phyloP scores from a whole-genome alignment of 805 yeast species.

The Millerago galiae region DNA sequence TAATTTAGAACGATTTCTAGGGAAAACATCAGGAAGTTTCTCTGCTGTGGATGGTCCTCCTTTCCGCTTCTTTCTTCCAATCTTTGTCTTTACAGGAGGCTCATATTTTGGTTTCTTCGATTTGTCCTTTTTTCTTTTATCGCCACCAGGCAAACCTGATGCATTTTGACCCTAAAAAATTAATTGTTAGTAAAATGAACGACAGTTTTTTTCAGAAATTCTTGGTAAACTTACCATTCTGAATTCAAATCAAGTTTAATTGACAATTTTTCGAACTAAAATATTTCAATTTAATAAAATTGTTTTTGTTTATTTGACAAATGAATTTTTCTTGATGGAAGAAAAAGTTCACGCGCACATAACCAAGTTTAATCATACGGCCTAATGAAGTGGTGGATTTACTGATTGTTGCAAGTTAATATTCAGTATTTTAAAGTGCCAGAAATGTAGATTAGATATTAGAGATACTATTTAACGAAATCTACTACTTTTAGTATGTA shows the following conservation, averaged over 20 bases:
- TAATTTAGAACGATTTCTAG: conserved; percentile 89
- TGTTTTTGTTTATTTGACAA: neutral
- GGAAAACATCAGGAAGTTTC: conserved; percentile 81
- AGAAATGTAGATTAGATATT: too few species aligned
- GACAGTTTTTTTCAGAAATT: too few species aligned
- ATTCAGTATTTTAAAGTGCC: too few species aligned
- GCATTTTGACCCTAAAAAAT: conserved; percentile 45
- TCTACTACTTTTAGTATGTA: too few species aligned
- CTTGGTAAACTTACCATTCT: conserved; percentile 1
- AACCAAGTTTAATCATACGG: neutral
- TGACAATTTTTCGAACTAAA: neutral
- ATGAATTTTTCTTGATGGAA: neutral
- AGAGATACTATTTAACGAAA: too few species aligned
- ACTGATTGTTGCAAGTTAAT: too few species aligned
- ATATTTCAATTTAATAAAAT: neutral
- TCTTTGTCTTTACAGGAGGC: conserved; percentile 94
- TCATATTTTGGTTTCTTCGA: conserved; percentile 94
- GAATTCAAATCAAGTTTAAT: neutral
- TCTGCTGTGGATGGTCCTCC: conserved; percentile 81
- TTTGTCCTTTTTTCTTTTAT: conserved; percentile 53
- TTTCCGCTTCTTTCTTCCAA: conserved; percentile 88
- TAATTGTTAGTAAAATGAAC: conserved; percentile 2
- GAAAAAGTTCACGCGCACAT: neutral
- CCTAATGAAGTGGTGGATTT: too few species aligned
- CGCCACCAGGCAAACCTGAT: conserved; percentile 44